These are phyloP conservation scores for Hagleromyces aurorensis DNA, from an alignment of 805 yeast species.

Conservation along the genomic window DNA sequence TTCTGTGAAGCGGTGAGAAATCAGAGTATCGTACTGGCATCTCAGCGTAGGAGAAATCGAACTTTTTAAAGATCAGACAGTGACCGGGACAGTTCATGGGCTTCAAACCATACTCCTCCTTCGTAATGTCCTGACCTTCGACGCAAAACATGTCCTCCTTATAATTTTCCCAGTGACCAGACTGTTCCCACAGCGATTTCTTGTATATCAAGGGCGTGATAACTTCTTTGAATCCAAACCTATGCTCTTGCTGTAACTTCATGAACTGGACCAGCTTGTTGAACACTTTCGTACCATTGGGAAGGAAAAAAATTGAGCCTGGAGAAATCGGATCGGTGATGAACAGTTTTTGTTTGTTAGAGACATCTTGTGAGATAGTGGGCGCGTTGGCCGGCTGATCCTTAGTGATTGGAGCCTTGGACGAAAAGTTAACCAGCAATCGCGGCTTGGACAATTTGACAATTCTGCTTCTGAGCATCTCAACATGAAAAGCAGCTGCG, in stretches of 20 bases:
- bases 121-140: slow-evolving; percentile 39
- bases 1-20: slow-evolving; percentile 86
- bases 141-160: slow-evolving; percentile 92
- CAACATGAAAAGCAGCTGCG: too few species aligned
- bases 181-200: slow-evolving; percentile 74
- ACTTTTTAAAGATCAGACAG: slow-evolving; percentile 69
- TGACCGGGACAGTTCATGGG: slow-evolving; percentile 98
- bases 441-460: too few species aligned
- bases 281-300: slow-evolving; percentile 85
- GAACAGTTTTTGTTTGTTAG: slow-evolving; percentile 66
- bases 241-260: slow-evolving; percentile 64
- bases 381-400: too few species aligned
- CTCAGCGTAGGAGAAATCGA: slow-evolving; percentile 76
- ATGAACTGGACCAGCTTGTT: slow-evolving; percentile 73
- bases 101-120: slow-evolving; percentile 66
- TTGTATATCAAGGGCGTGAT: slow-evolving; percentile 86
- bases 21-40: slow-evolving; percentile 81
- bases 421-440: too few species aligned
- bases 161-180: slow-evolving; percentile 96
- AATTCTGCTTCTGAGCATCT: too few species aligned
- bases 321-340: slow-evolving; percentile 78
- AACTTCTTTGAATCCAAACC: slow-evolving; percentile 84
- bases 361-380: slow-evolving; percentile 12
- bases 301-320: slow-evolving; percentile 86
- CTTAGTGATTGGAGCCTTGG: too few species aligned